Evolutionary conservation across 345 rosid genomes (phyloP).

Genomic region (Ceriops tagal): DNA sequence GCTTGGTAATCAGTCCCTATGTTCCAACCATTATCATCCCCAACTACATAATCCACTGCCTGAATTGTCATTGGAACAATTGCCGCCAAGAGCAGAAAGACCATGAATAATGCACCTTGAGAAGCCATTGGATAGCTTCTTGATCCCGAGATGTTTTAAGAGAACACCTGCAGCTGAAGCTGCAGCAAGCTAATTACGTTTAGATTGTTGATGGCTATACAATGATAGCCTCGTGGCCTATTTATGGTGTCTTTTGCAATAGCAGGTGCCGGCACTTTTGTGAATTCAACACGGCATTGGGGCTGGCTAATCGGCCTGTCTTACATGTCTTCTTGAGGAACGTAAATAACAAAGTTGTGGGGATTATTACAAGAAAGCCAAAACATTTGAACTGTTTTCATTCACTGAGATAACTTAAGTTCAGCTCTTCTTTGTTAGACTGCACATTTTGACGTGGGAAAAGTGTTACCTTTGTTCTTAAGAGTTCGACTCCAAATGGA

Average conservation of each 20-base stretch:
- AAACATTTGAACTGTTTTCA: too few species aligned
- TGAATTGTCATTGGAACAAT: slow-evolving; percentile 13
- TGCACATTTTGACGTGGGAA: too few species aligned
- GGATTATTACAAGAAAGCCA: neutral
- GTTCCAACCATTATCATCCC: slow-evolving; percentile 37
- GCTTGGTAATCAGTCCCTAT: slow-evolving; percentile 23
- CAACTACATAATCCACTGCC: slow-evolving; percentile 30
- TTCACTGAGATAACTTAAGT: too few species aligned
- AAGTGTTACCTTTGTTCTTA: too few species aligned
- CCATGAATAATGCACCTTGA: neutral
- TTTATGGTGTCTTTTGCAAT: neutral
- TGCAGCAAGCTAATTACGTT: too few species aligned
- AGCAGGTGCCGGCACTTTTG: neutral
- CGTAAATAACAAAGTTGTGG: neutral
- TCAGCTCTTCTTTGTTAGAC: too few species aligned
- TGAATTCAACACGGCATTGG: slow-evolving; percentile 1
- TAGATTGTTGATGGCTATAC: too few species aligned
- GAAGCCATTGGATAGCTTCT: slow-evolving; percentile 25
- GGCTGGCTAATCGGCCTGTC: neutral
- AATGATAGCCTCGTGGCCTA: too few species aligned
- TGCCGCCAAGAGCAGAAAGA: slow-evolving; percentile 13
- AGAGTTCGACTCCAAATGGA: too few species aligned
- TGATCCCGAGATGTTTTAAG: too few species aligned
- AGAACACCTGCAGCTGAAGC: neutral
- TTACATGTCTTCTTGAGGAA: neutral